Evolutionary conservation across 1,284 basidiomycete species (phyloP), one percentile per base, ranked within the genome.

Genomic region (Irpex rosettiformis): DNA sequence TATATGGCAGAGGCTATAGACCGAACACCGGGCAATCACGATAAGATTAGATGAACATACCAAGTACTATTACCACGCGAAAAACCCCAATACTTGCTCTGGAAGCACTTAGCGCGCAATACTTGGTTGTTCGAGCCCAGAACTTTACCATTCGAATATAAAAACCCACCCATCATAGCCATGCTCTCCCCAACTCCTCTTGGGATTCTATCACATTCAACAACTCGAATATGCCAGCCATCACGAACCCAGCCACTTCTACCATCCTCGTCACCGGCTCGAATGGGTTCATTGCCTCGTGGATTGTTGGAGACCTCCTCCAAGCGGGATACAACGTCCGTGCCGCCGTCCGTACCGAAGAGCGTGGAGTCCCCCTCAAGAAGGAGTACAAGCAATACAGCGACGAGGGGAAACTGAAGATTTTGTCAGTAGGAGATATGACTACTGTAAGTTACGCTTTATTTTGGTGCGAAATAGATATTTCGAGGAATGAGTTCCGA

Each of bases 371-470:
- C 30, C 73, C 75, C 54, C 65, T 83, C 52, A 68, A 71, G 57
- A 69, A 75, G 5, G 51, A 69, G 11, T 83, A 82, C 55, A 57
- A 62, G 13, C 45, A 65, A 0, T 76, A 16, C 37, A 40, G 37
- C 37, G 18, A 76, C 58, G 74, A 70, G 1, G 76, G 78, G 52
- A 76, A 72, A 58, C 74, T 83, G 51, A 75, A 81, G 61, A 55
- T 77, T 13, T 73, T 75, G 7, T 60, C 82, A 25, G 79, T 83
- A 1, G 68, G 72, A 30, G 82, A 84, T 63, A 79, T 82, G 25
- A 57, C 57, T 10, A 61, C 79, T 59, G 68, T 67, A 42, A 11
- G 57, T 54, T 33, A 6, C 30, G 13, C 2, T 33, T 3, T 47
- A 22, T 3, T 22, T 30, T 30, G 25, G 10, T 29, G 30, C 5